A percentile compares a stretch with the other conserved stretches of the same genome.
phyloP scores from a whole-genome alignment of 306 rosid genomes.

The Cicer judaicum region DNA sequence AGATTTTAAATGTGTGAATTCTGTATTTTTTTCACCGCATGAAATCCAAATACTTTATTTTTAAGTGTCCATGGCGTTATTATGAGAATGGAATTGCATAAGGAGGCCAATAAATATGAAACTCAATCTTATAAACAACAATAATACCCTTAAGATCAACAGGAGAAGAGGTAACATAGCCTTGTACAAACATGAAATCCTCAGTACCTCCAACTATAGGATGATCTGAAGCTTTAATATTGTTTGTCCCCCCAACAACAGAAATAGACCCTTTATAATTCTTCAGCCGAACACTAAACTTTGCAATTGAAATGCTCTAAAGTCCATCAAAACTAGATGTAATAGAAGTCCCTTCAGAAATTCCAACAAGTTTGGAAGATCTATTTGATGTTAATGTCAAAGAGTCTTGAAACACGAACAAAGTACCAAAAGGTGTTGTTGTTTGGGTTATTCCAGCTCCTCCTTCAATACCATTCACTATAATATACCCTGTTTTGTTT shows the following conservation, averaged over 20 bases:
- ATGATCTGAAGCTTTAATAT: slow-evolving; percentile 54
- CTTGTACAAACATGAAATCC: slow-evolving; percentile 78
- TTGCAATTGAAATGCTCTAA: slow-evolving; percentile 63
- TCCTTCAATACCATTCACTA: too few species aligned
- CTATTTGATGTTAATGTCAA: too few species aligned
- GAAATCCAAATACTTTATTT: not conserved
- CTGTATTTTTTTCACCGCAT: too few species aligned
- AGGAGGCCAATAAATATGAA: slow-evolving; percentile 91
- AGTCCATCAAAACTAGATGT: slow-evolving; percentile 77
- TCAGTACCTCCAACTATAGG: slow-evolving; percentile 83
- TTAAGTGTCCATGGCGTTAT: not conserved
- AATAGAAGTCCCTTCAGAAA: slow-evolving; percentile 66
- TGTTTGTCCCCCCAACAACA: slow-evolving; percentile 65
- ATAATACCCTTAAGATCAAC: slow-evolving; percentile 57
- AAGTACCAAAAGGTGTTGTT: too few species aligned
- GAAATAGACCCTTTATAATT: slow-evolving; percentile 63
- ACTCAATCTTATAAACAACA: slow-evolving; percentile 60
- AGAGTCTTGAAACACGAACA: too few species aligned
- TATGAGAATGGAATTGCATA: slow-evolving; percentile 56
- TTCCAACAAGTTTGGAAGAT: too few species aligned
- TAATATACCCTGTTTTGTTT: too few species aligned
- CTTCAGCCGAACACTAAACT: slow-evolving; percentile 60
- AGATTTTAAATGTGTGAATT: too few species aligned
- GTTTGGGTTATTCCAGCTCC: too few species aligned
- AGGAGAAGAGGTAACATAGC: slow-evolving; percentile 67